Evolutionary conservation across 2,329 filamentous ascomycete genomes (phyloP), one percentile per base, ranked within the genome.

Genomic region (Sporothrix inflata): DNA sequence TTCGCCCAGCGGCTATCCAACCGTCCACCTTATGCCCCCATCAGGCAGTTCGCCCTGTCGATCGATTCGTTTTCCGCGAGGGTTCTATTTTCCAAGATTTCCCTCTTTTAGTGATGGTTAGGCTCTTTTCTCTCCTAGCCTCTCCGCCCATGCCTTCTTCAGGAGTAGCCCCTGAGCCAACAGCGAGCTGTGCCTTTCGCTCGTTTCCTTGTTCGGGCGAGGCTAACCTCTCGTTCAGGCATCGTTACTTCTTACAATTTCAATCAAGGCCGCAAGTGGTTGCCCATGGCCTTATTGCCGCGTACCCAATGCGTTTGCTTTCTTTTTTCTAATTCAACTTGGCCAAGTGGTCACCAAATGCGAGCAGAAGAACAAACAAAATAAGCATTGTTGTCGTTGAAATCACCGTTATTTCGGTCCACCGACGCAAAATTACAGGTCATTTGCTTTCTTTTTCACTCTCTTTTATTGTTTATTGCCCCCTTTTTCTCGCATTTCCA

Each of bases 1-100:
- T 47, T 51, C 21, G 49, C 49, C n/a, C 49, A 51, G 49, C 49
- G n/a, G 21, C 49, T 34, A 19, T 57, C 53, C 27, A 40, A 40
- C 57, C 42, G 57, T 65, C 60, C n/a, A 9, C 45, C 65, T 51
- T 67, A 21, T 66, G 16, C n/a, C 67, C 40, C 27, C 42, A 47
- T 38, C 24, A 7, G 27, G 68, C 42, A 61, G 53, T 8, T 61
- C 40, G 53, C 53, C 53, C 53, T 70, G 68, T 47, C 53, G 53
- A 70, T 70, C 68, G 14, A 4, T 19, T 47, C 19, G 16, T 4
- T 49, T 49, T n/a, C 24, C 49, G 40, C n/a, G 30, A 6, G 27
- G 4, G 27, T 40, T 42, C 66, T 21, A 14, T 5, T 53, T 45
- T 60, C 21, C 38, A 66, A 27, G 38, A 45, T 63, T 42, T 27